These are phyloP conservation scores for Brassica rapa DNA, from an alignment of 345 rosid genomes.

Conservation along the genomic window DNA sequence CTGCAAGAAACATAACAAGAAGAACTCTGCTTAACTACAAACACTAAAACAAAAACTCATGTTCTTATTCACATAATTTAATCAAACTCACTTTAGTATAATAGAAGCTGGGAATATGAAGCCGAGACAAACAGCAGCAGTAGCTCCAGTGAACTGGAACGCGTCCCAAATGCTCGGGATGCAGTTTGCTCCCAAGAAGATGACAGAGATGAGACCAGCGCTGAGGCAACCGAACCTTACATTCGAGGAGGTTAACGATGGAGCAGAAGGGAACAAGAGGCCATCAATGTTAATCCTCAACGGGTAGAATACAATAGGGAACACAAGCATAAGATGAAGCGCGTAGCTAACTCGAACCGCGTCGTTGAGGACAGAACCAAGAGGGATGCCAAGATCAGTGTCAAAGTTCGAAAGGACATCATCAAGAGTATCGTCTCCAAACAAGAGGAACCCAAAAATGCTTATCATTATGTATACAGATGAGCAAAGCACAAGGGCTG, in stretches of 20 bases:
- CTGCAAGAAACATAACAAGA: slow-evolving; percentile 34
- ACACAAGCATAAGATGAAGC: slow-evolving; percentile 89
- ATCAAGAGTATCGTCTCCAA: slow-evolving; percentile 81
- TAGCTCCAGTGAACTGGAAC: slow-evolving; percentile 71
- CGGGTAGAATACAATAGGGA: slow-evolving; percentile 84
- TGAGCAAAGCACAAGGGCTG: slow-evolving; percentile 77
- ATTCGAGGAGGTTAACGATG: slow-evolving; percentile 55
- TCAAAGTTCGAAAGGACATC: slow-evolving; percentile 95
- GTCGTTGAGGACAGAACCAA: slow-evolving; percentile 69
- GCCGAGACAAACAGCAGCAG: slow-evolving; percentile 67
- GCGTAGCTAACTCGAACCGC: slow-evolving; percentile 91
- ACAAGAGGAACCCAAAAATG: slow-evolving; percentile 84
- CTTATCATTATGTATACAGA: slow-evolving; percentile 79
- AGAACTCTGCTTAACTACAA: neutral
- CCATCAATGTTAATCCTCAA: slow-evolving; percentile 81
- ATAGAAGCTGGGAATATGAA: slow-evolving; percentile 67
- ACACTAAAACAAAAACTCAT: neutral
- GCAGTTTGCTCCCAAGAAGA: slow-evolving; percentile 65
- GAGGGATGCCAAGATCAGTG: slow-evolving; percentile 77
- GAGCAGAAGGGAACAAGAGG: slow-evolving; percentile 69
- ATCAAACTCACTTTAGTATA: slow-evolving; percentile 48
- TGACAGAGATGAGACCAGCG: slow-evolving; percentile 42
- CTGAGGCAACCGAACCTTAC: slow-evolving; percentile 65
- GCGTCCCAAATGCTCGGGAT: slow-evolving; percentile 75
- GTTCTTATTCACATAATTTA: neutral